phyloP scores from a whole-genome alignment of 768 basidiomycete species.

The Chlorophyllum brunneum region DNA sequence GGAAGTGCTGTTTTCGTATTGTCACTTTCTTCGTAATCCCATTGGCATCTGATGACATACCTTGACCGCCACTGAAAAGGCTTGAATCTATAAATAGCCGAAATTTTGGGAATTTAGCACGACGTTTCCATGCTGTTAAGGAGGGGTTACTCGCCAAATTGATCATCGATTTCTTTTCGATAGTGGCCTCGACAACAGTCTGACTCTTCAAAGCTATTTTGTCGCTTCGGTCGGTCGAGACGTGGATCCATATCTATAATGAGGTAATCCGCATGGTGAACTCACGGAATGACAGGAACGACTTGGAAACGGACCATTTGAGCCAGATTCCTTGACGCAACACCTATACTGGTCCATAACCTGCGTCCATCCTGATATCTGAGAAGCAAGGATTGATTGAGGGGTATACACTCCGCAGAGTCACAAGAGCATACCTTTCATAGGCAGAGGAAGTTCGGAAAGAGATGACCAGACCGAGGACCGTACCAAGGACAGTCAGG shows the following conservation, averaged over 20 bases:
- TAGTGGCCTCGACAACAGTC: conserved; percentile 40
- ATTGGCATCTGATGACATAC: conserved; percentile 23
- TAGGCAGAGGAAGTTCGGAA: conserved; percentile 74
- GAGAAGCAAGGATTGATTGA: neutral
- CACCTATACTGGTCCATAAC: conserved; percentile 62
- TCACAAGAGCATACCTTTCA: conserved; percentile 24
- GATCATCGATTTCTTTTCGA: conserved; percentile 76
- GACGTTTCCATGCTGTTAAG: neutral
- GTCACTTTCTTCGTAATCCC: neutral
- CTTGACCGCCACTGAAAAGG: conserved; percentile 66
- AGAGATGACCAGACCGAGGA: conserved; percentile 67
- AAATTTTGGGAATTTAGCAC: neutral
- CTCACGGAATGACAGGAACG: conserved; percentile 2
- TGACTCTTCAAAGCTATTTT: conserved; percentile 23
- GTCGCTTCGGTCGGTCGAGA: conserved; percentile 38
- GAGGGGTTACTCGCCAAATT: conserved; percentile 47
- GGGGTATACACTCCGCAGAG: neutral
- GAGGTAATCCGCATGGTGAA: neutral
- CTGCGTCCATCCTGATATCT: conserved; percentile 70
- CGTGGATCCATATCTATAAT: conserved; percentile 53
- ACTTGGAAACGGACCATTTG: conserved; percentile 50
- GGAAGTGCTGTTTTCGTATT: conserved; percentile 42
- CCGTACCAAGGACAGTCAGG: conserved; percentile 70
- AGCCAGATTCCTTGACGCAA: conserved; percentile 54
- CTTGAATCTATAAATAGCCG: conserved; percentile 46